Conservation (phyloP, 139 green algal genomes). For the Spirogloea muscicola region DNA sequence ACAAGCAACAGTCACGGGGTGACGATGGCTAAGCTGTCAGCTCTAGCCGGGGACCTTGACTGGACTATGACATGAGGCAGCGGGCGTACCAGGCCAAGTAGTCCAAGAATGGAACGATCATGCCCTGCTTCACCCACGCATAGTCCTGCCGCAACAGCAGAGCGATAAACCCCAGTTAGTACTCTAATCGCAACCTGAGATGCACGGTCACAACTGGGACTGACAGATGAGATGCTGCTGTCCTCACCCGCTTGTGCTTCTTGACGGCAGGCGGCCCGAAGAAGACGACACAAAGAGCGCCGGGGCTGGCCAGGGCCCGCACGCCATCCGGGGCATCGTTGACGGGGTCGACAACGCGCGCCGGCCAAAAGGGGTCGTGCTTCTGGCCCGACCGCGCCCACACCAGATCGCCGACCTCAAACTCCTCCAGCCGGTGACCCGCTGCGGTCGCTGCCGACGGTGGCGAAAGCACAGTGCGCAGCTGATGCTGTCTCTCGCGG, state of each 20-base stretch:
- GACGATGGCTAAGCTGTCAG: too few species aligned
- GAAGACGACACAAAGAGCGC: constrained; percentile 38
- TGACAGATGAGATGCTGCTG: not conserved
- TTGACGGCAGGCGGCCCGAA: constrained; percentile 19
- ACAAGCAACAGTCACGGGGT: too few species aligned
- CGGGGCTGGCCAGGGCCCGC: not conserved
- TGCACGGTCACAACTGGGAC: too few species aligned
- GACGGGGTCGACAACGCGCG: constrained; percentile 28
- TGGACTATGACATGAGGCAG: not conserved
- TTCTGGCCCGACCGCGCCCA: constrained; percentile 43
- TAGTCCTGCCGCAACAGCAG: constrained; percentile 30
- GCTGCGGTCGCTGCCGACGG: too few species aligned
- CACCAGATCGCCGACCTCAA: constrained; percentile 35
- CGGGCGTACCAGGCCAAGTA: constrained; percentile 30
- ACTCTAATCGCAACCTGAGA: not conserved
- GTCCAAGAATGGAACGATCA: constrained; percentile 27
- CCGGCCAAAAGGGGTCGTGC: constrained; percentile 36
- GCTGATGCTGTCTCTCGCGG: too few species aligned
- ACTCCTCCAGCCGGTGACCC: too few species aligned
- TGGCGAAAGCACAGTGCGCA: too few species aligned
- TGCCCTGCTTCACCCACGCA: constrained; percentile 39
- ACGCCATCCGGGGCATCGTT: constrained; percentile 29
- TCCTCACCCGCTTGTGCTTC: constrained; percentile 14
- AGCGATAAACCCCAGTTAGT: not conserved
- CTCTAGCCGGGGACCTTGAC: too few species aligned